Conservation (phyloP, 768 basidiomycete genomes). For the Tubosaeta sp. region DNA sequence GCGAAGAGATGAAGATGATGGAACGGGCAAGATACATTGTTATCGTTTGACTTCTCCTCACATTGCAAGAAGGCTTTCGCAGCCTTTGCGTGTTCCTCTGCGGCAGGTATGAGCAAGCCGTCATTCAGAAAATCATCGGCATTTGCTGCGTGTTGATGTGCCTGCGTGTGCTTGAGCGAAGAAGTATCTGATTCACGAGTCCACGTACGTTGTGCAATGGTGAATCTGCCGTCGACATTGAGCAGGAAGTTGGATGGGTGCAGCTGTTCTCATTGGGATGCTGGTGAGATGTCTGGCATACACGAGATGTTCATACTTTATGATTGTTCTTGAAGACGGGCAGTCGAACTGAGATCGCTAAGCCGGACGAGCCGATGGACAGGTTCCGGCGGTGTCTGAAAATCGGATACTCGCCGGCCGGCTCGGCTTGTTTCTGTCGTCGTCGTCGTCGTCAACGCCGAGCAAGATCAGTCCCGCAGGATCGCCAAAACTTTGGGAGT, state of each 20-base stretch:
- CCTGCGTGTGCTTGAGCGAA: constrained; percentile 39
- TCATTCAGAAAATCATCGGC: constrained; percentile 67
- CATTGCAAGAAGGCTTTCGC: constrained; percentile 73
- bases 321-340: neutral
- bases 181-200: neutral
- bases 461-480: neutral
- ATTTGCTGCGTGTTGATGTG: constrained; percentile 77
- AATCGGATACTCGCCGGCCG: constrained; percentile 11
- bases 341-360: neutral
- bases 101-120: constrained; percentile 68
- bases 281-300: neutral
- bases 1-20: neutral
- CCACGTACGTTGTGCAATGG: constrained; percentile 49
- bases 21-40: constrained; percentile 48
- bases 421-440: constrained; percentile 2
- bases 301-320: neutral
- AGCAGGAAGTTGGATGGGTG: neutral
- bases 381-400: constrained; percentile 29
- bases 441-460: constrained; percentile 15
- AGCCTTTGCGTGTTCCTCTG: constrained; percentile 71
- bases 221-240: constrained; percentile 38
- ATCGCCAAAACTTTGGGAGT: neutral
- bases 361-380: constrained; percentile 5
- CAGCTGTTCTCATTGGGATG: constrained; percentile 3
- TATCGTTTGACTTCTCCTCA: constrained; percentile 67